Base-by-base conservation (phyloP, 2,329 filamentous ascomycete species). In the Aspergillus brunneoviolaceus region DNA sequence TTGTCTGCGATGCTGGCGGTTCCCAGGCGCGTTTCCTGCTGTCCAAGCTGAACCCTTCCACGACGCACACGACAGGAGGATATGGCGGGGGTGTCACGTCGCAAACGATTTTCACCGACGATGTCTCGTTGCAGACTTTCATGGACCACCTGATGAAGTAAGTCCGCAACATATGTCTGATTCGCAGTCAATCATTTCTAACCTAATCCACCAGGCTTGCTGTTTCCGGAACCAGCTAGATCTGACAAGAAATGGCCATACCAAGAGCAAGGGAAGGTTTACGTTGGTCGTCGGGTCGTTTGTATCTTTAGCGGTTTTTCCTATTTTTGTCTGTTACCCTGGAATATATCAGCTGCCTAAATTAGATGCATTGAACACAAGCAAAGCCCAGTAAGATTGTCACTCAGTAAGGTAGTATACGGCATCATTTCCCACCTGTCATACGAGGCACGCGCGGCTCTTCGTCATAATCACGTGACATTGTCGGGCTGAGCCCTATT, bases 121-220 rank as follows among this genome's bases (percentile, higher is more conserved):
- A 99, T 76, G 95, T 99, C 57, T 97, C 92, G 57, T 81, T 99
- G 73, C 94, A 98, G 78, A 98, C 94, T 1, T 99, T 99, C 75
- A 99, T 99, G 95, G 95, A 99, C 72, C 93, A 98, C 79, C 82
- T 99, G 75, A 99, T 99, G 95, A 99, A 99, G 91, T 93, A 83
- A 79, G 89, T 83, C 21, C 10, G 10, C 31, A 6, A 10, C 6
- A 9, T 19, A 12, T 33, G 25, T 10, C 5, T 2, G 42, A 45
- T 53, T 21, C 45, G 16, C 9, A 39, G 19, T 27, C 9, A 16
- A n/a, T 49, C 7, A 11, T 49, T 68, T 47, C 72, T 76, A 71
- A 77, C 65, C 51, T 19, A 50, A 59, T 50, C 50, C 59, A 56
- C 29, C 63, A 82, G 80, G 67, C 77, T 82, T 68, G 80, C 80